Percentiles rank a stretch among this genome's conserved stretches.
Evolutionary conservation across 345 rosid genomes (phyloP).

Genomic region (Gossypium bickii): DNA sequence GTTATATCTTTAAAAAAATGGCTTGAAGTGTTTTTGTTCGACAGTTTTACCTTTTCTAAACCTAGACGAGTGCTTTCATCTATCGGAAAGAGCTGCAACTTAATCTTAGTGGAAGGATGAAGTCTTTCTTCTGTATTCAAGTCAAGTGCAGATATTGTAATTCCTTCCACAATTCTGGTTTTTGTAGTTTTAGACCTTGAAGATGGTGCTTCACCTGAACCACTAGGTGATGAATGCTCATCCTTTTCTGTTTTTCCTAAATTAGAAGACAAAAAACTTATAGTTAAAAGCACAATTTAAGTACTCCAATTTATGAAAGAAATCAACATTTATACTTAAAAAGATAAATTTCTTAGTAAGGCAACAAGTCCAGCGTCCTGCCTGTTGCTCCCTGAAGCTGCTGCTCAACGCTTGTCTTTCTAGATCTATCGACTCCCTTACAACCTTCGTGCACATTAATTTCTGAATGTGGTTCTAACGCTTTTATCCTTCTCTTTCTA

Average conservation of each 20-base stretch:
- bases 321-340: not conserved
- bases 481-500: slow-evolving; percentile 23
- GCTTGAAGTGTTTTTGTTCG: not conserved
- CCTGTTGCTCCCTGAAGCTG: slow-evolving; percentile 21
- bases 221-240: slow-evolving; percentile 25
- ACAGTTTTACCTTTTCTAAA: slow-evolving; percentile 60
- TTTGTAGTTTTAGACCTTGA: slow-evolving; percentile 13
- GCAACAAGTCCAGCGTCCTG: slow-evolving; percentile 8
- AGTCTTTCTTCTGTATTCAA: slow-evolving; percentile 27
- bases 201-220: slow-evolving; percentile 17
- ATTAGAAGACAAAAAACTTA: not conserved
- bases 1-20: not conserved
- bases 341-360: not conserved
- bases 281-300: slow-evolving; percentile 4
- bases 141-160: slow-evolving; percentile 19
- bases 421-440: slow-evolving; percentile 22
- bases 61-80: slow-evolving; percentile 59
- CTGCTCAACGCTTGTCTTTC: slow-evolving; percentile 16
- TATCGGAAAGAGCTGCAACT: slow-evolving; percentile 82
- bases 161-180: slow-evolving; percentile 9
- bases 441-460: slow-evolving; percentile 6
- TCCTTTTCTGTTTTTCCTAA: slow-evolving; percentile 24
- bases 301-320: not conserved
- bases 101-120: slow-evolving; percentile 45
- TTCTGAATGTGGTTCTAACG: slow-evolving; percentile 13